These are phyloP conservation scores for Anisodus acutangulus DNA, from an alignment of 257 asterid genomes.

Conservation along the genomic window DNA sequence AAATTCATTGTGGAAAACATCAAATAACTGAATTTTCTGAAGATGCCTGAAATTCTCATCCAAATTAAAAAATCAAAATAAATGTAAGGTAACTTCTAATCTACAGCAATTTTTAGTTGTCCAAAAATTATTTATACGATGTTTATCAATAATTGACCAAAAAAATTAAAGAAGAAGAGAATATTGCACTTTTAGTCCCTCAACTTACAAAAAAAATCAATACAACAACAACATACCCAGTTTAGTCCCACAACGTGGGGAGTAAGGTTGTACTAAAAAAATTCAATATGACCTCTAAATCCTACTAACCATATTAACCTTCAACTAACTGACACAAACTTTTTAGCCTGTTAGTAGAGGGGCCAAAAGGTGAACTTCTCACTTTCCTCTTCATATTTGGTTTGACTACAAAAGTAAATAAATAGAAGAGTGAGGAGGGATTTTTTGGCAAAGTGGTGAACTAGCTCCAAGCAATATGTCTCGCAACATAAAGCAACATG, in stretches of 20 bases:
- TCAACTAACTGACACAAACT: not conserved
- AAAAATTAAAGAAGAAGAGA: not conserved
- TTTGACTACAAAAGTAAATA: too few species aligned
- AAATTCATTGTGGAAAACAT: conserved; percentile 8
- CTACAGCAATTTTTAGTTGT: conserved; percentile 1
- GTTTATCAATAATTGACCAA: not conserved
- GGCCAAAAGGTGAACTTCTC: conserved; percentile 24
- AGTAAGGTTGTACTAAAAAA: too few species aligned
- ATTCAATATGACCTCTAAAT: not conserved
- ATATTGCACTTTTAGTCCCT: not conserved
- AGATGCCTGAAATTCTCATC: not conserved
- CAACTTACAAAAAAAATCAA: not conserved
- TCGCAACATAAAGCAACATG: conserved; percentile 11
- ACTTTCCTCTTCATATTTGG: too few species aligned
- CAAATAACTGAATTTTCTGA: conserved; percentile 3
- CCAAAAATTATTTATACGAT: not conserved
- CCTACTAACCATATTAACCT: not conserved
- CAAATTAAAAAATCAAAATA: not conserved
- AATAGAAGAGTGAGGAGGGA: too few species aligned
- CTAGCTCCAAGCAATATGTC: not conserved
- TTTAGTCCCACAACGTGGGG: too few species aligned
- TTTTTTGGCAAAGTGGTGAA: too few species aligned
- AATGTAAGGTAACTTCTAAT: not conserved
- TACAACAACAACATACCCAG: not conserved
- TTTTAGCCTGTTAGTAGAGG: not conserved